phyloP scores from a whole-genome alignment of 2,329 filamentous ascomycete genomes.

The Pseudogymnoascus sp. region DNA sequence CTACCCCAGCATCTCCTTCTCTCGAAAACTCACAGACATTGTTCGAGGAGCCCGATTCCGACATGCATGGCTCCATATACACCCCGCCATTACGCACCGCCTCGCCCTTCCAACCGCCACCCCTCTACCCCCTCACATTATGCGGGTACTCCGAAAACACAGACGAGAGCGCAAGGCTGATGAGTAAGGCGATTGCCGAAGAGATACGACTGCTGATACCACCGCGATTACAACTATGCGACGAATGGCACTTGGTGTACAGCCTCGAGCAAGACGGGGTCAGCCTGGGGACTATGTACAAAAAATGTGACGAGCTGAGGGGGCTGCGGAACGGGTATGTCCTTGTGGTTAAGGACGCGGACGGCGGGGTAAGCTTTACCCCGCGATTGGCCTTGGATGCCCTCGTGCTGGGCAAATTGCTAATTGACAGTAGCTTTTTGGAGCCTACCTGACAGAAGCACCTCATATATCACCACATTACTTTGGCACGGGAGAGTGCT shows the following conservation, averaged over 20 bases:
- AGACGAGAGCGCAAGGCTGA: slow-evolving; percentile 50
- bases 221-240: slow-evolving; percentile 74
- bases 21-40: slow-evolving; percentile 3
- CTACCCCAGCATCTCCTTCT: neutral
- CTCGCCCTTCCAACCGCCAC: slow-evolving; percentile 80
- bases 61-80: slow-evolving; percentile 14
- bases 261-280: slow-evolving; percentile 88
- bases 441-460: slow-evolving; percentile 85
- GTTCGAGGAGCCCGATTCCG: neutral
- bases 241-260: slow-evolving; percentile 80
- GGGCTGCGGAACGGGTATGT: slow-evolving; percentile 77
- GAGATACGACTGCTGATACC: slow-evolving; percentile 88
- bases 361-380: slow-evolving; percentile 54
- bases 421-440: slow-evolving; percentile 55
- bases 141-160: slow-evolving; percentile 57
- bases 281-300: slow-evolving; percentile 77
- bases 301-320: slow-evolving; percentile 60
- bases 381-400: neutral
- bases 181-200: slow-evolving; percentile 70
- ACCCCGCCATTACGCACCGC: slow-evolving; percentile 42
- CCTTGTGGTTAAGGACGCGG: slow-evolving; percentile 72
- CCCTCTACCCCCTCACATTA: slow-evolving; percentile 71
- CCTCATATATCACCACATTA: slow-evolving; percentile 76
- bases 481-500: slow-evolving; percentile 95
- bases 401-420: neutral